Evolutionary conservation across 345 rosid species (phyloP).

Genomic region (Dovyalis caffra): DNA sequence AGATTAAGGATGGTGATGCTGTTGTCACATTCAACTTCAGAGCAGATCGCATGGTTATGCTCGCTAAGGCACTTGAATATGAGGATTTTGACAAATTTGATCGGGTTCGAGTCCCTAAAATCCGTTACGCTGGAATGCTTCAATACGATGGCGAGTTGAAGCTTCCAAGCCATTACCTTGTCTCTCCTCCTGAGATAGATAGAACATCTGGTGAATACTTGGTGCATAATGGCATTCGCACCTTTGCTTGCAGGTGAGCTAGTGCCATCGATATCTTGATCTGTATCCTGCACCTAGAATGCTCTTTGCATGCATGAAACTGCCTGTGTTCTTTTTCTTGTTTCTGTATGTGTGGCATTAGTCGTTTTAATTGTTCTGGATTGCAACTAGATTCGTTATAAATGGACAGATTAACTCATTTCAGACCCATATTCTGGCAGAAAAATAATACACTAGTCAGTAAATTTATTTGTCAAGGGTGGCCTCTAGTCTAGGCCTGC

Average conservation of each 20-base stretch:
- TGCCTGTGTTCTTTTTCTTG: not conserved
- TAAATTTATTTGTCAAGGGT: not conserved
- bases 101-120: constrained; percentile 84
- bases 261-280: not conserved
- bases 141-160: constrained; percentile 94
- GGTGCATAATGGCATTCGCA: constrained; percentile 67
- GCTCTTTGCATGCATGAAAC: not conserved
- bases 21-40: constrained; percentile 92
- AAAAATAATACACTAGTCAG: not conserved
- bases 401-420: not conserved
- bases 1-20: constrained; percentile 90
- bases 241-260: constrained; percentile 93
- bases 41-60: constrained; percentile 96
- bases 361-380: not conserved
- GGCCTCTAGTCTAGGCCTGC: not conserved
- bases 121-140: constrained; percentile 96
- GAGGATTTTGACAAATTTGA: constrained; percentile 87
- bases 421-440: not conserved
- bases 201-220: constrained; percentile 97
- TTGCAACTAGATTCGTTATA: not conserved
- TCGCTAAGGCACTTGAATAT: constrained; percentile 92
- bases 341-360: not conserved
- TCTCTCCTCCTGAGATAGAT: constrained; percentile 96
- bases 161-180: constrained; percentile 83
- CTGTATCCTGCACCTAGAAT: not conserved